phyloP scores from a whole-genome alignment of 2,329 filamentous ascomycete species.

The Hirsutella minnesotensis region DNA sequence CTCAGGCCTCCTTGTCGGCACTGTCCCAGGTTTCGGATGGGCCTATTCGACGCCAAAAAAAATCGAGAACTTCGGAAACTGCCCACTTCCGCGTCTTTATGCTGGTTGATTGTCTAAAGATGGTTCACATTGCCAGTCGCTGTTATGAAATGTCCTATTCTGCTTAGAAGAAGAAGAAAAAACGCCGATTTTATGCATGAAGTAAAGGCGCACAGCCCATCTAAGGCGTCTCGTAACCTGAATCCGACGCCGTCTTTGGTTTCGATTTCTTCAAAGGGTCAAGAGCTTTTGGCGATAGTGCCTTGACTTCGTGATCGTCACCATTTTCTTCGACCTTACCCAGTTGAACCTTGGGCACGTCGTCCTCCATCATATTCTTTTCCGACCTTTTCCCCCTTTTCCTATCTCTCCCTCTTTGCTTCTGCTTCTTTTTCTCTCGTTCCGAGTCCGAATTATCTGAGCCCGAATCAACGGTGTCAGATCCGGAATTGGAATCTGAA shows the following conservation, averaged over 20 bases:
- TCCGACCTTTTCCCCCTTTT: neutral
- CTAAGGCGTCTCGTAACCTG: constrained; percentile 19
- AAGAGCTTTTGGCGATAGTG: neutral
- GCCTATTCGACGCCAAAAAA: too few species aligned
- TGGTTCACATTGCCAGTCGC: too few species aligned
- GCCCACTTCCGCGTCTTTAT: too few species aligned
- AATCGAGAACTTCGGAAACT: too few species aligned
- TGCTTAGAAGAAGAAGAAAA: too few species aligned
- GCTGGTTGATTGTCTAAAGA: too few species aligned
- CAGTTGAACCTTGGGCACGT: neutral
- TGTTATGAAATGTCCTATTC: too few species aligned
- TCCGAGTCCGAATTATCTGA: neutral
- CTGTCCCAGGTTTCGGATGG: too few species aligned
- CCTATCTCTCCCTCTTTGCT: neutral
- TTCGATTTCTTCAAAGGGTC: neutral
- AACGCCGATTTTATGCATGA: neutral
- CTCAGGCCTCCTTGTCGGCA: too few species aligned
- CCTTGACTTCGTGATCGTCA: neutral
- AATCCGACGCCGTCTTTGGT: constrained; percentile 19
- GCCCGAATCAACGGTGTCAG: neutral
- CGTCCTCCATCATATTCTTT: neutral
- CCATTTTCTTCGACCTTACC: neutral
- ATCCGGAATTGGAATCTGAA: neutral
- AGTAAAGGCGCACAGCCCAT: neutral
- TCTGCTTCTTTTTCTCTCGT: neutral